These are phyloP conservation scores for Fusarium keratoplasticum DNA, from an alignment of 2,329 filamentous ascomycete genomes.

Conservation along the genomic window DNA sequence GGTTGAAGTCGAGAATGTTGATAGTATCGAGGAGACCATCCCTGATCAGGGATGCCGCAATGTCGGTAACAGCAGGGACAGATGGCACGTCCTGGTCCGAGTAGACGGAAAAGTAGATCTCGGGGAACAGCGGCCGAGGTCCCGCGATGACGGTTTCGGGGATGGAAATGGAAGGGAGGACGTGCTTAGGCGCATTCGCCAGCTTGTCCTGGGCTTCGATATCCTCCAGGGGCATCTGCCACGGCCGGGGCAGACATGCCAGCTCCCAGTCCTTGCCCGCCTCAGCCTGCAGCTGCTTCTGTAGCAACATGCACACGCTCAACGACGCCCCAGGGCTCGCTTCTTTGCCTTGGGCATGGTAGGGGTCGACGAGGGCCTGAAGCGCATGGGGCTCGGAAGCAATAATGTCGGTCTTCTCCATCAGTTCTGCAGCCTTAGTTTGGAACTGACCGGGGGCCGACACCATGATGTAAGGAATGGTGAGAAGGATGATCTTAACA, in stretches of 20 bases:
- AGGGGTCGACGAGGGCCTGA: slow-evolving; percentile 88
- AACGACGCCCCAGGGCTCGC: slow-evolving; percentile 71
- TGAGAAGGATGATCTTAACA: slow-evolving; percentile 95
- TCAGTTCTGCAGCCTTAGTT: slow-evolving; percentile 79
- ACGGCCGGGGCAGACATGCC: slow-evolving; percentile 74
- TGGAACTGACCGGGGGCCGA: slow-evolving; percentile 77
- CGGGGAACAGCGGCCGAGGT: slow-evolving; percentile 83
- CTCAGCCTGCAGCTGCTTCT: slow-evolving; percentile 86
- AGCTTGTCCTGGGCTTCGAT: slow-evolving; percentile 70
- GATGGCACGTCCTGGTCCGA: slow-evolving; percentile 87
- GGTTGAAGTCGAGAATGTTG: slow-evolving; percentile 93
- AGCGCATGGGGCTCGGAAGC: slow-evolving; percentile 88
- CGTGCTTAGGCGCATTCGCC: slow-evolving; percentile 75
- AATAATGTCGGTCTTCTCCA: slow-evolving; percentile 96
- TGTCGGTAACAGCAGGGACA: slow-evolving; percentile 80
- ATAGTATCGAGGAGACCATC: slow-evolving; percentile 93
- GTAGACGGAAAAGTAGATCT: slow-evolving; percentile 95
- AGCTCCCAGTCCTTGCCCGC: slow-evolving; percentile 80
- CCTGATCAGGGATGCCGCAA: slow-evolving; percentile 85
- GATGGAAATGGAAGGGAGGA: slow-evolving; percentile 80
- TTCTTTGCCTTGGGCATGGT: slow-evolving; percentile 72
- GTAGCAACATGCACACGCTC: slow-evolving; percentile 83
- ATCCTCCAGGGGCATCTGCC: slow-evolving; percentile 72
- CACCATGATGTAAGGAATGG: slow-evolving; percentile 89
- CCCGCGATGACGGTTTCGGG: slow-evolving; percentile 82